Percentiles rank a stretch among this genome's conserved stretches.
Conservation (phyloP, 495 filamentous ascomycete genomes). For the Penicillium dipodomyicola region DNA sequence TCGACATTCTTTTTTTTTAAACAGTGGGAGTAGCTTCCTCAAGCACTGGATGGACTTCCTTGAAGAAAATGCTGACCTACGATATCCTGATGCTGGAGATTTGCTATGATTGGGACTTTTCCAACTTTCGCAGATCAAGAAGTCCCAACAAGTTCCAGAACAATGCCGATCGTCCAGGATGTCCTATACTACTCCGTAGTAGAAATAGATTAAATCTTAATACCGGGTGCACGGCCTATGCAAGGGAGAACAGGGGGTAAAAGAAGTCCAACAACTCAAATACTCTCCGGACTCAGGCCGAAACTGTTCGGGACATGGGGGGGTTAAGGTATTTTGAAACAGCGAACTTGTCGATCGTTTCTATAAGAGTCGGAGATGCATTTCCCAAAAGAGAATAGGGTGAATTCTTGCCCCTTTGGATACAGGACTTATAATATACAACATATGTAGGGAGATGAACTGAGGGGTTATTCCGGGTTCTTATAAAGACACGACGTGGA, state of each 20-base stretch:
- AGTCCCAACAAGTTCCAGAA: conserved; percentile 4
- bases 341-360: background rate
- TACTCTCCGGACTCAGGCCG: background rate
- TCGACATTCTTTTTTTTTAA: conserved; percentile 3
- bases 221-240: background rate
- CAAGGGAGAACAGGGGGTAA: too few relatives aligned
- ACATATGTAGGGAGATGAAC: too few relatives aligned
- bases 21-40: conserved; percentile 75
- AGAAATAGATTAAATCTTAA: conserved; percentile 2
- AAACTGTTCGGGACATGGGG: background rate
- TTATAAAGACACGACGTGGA: too few relatives aligned
- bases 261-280: background rate
- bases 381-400: conserved; percentile 8
- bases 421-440: too few relatives aligned
- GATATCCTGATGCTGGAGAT: conserved; percentile 72
- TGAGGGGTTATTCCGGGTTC: too few relatives aligned
- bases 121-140: background rate
- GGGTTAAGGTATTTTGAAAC: background rate
- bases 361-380: conserved; percentile 11
- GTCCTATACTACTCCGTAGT: background rate
- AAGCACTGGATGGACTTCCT: conserved; percentile 87
- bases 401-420: too few relatives aligned
- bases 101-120: conserved; percentile 34
- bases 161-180: background rate
- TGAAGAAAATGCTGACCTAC: conserved; percentile 78